Base-by-base conservation (phyloP, 2,329 filamentous ascomycete species). In the Colletotrichum sp. region DNA sequence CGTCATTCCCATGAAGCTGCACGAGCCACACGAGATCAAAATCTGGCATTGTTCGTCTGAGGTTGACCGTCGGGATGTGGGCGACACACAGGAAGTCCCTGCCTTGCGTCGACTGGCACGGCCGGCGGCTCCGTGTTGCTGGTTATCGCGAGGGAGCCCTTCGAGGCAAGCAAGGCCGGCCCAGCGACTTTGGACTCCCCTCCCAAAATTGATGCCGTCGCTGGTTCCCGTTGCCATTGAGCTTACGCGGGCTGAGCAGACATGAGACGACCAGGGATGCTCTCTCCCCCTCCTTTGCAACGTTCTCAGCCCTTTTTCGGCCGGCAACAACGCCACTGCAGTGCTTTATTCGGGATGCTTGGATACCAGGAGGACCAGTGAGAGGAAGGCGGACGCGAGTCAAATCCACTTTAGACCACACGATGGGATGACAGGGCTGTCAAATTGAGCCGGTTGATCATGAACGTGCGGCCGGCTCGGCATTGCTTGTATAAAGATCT, bases 401-500 rank as follows among this genome's bases (percentile, higher is more conserved):
- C 67, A 69, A 61, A 69, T 60, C 67, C 55, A 69, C 32, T 61
- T n/a, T 48, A 61, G 67, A 39, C 67, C 67, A 69, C 43, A 69
- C 67, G 24, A 60, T 69, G 52, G 30, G 48, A 69, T 60, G 52
- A 18, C 52, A 43, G 67, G 55, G 34, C 67, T 61, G 55, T 61
- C 67, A 69, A 48, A 21, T 28, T 16, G 67, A 69, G 67, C 8
- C 24, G 16, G 30, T 18, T 61, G 52, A 60, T 69, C 34, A 69
- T 43, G 12, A 36, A 24, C 26, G 32, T 28, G 67, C 55, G 55
- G 26, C 32, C 21, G 52, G 67, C 21, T 60, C 55, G 67, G 32
- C 52, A 60, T 43, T 32, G 66, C 24, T 43, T 43, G 55, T 61
- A 69, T 43, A 69, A 69, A 69, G 67, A 43, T 57, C 21, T 57